Percentiles rank a stretch among this genome's conserved stretches.
phyloP scores from a whole-genome alignment of 495 filamentous ascomycete genomes.

The Terfezia claveryi region DNA sequence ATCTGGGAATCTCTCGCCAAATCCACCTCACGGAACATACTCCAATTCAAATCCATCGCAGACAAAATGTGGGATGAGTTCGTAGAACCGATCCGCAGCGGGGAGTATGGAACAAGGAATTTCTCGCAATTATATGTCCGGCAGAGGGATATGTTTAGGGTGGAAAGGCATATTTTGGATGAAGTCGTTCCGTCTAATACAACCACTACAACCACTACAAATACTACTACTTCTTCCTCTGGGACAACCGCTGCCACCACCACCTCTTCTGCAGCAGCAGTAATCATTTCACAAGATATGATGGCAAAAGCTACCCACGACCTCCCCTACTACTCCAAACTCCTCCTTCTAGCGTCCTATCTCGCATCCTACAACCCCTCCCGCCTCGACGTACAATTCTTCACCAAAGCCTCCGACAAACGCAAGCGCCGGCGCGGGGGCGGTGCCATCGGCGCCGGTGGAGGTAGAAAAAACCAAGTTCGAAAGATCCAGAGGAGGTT shows the following conservation, averaged over 20 bases:
- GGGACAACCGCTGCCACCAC: constrained; percentile 7
- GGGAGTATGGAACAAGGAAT: constrained; percentile 46
- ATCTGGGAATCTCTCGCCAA: constrained; percentile 53
- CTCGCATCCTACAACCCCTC: constrained; percentile 76
- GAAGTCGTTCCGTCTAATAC: constrained; percentile 17
- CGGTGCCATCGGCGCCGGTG: constrained; percentile 26
- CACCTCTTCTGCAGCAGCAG: constrained; percentile 5
- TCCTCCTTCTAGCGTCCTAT: constrained; percentile 71
- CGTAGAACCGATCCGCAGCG: constrained; percentile 39
- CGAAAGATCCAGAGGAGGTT: constrained; percentile 49
- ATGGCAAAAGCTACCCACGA: constrained; percentile 14
- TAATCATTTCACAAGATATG: constrained; percentile 23
- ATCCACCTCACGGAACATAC: constrained; percentile 40
- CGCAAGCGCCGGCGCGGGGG: constrained; percentile 28
- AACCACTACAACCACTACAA: constrained; percentile 2
- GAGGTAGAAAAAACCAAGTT: constrained; percentile 25
- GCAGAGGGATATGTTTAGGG: constrained; percentile 19
- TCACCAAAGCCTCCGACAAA: constrained; percentile 48
- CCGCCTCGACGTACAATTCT: constrained; percentile 54
- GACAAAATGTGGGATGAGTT: constrained; percentile 47
- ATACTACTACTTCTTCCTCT: background rate
- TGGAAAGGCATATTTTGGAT: constrained; percentile 28
- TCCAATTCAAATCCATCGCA: constrained; percentile 35
- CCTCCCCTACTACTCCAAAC: constrained; percentile 60
- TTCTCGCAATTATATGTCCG: constrained; percentile 42